Evolutionary conservation across 805 yeast genomes (phyloP).

Genomic region (Metschnikowia reukaufii): DNA sequence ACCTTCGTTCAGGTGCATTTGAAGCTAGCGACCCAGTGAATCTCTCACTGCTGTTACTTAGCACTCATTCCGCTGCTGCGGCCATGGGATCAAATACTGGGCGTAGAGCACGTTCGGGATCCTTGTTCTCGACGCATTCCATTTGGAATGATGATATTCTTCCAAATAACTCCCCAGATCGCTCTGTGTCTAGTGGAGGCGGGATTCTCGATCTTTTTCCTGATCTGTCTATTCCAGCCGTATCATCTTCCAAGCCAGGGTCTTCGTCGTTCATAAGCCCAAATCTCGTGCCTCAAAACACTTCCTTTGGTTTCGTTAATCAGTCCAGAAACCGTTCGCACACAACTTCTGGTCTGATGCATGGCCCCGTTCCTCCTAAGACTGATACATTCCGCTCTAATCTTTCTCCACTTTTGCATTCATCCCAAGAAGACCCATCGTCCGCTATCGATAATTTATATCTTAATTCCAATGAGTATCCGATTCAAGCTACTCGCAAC

Average conservation of each 20-base stretch:
- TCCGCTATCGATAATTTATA: conserved; percentile 33
- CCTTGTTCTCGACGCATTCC: conserved; percentile 49
- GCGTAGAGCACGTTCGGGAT: conserved; percentile 54
- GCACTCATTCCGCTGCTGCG: conserved; percentile 9
- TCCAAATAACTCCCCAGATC: conserved; percentile 18
- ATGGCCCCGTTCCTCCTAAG: conserved; percentile 18
- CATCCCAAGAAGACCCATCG: conserved; percentile 29
- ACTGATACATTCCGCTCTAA: conserved; percentile 21
- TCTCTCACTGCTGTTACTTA: conserved; percentile 19
- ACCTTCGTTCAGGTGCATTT: background rate
- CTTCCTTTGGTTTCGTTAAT: conserved; percentile 10
- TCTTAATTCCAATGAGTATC: conserved; percentile 22
- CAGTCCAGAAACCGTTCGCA: conserved; percentile 45
- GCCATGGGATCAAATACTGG: conserved; percentile 10
- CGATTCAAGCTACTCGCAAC: conserved; percentile 23
- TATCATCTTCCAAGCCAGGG: conserved; percentile 10
- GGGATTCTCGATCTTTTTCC: conserved; percentile 15
- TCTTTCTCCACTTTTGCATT: conserved; percentile 26
- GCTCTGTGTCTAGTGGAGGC: conserved; percentile 13
- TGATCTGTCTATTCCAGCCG: conserved; percentile 6
- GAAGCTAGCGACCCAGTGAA: conserved; percentile 1
- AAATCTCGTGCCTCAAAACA: conserved; percentile 20
- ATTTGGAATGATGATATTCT: conserved; percentile 57
- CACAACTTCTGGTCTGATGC: conserved; percentile 45
- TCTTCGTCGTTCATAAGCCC: conserved; percentile 22